phyloP scores from a whole-genome alignment of 2,329 filamentous ascomycete genomes.

The Lasiodiplodia sp. region DNA sequence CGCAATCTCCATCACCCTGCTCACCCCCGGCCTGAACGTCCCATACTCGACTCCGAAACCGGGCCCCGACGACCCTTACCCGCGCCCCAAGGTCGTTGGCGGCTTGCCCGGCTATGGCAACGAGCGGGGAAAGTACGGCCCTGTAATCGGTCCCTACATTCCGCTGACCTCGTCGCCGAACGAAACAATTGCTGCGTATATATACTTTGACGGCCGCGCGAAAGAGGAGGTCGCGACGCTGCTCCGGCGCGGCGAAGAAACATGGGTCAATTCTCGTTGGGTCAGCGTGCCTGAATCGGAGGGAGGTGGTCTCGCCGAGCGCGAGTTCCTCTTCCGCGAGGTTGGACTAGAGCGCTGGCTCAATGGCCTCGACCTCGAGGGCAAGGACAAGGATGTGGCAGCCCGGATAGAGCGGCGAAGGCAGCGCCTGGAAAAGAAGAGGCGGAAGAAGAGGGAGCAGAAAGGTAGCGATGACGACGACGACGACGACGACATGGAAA shows the following conservation, averaged over 20 bases:
- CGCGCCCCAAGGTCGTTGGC: conserved; percentile 82
- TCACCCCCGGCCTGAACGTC: conserved; percentile 86
- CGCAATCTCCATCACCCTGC: conserved; percentile 95
- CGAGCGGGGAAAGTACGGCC: conserved; percentile 60
- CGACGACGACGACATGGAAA: conserved; percentile 35
- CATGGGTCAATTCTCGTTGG: conserved; percentile 99
- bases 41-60: conserved; percentile 91
- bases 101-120: conserved; percentile 65
- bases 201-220: conserved; percentile 93
- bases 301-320: conserved; percentile 91
- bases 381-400: conserved; percentile 76
- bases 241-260: conserved; percentile 90
- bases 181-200: conserved; percentile 97
- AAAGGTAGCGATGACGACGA: conserved; percentile 57
- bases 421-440: conserved; percentile 79
- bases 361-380: conserved; percentile 93
- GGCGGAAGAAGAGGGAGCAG: conserved; percentile 75
- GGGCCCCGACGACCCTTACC: conserved; percentile 76
- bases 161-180: conserved; percentile 92
- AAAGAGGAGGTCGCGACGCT: conserved; percentile 98
- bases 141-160: conserved; percentile 81
- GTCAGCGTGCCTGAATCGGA: conserved; percentile 91
- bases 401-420: conserved; percentile 74
- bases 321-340: conserved; percentile 96
- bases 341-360: conserved; percentile 96